phyloP scores from a whole-genome alignment of 176 grass and related monocot species.

The Raddia guianensis region DNA sequence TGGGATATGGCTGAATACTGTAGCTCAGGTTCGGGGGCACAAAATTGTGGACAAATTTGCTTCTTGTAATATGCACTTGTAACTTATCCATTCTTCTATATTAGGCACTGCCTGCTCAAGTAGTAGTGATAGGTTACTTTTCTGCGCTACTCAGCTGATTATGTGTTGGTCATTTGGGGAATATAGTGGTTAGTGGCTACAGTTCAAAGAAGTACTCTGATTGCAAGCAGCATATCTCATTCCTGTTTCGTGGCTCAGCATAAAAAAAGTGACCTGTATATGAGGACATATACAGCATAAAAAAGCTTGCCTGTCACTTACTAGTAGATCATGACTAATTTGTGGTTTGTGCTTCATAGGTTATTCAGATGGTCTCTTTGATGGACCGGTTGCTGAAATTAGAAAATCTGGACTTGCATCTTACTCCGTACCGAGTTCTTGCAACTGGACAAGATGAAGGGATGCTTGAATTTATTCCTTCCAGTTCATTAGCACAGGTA shows the following conservation, averaged over 20 bases:
- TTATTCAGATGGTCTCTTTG: slow-evolving; percentile 97
- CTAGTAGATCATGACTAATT: slow-evolving; percentile 32
- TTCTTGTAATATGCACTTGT: background rate
- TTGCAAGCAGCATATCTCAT: slow-evolving; percentile 2
- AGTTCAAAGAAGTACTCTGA: slow-evolving; percentile 12
- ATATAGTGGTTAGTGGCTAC: slow-evolving; percentile 12
- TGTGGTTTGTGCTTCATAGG: slow-evolving; percentile 43
- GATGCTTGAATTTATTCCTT: slow-evolving; percentile 94
- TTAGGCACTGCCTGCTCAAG: background rate
- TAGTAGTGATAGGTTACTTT: background rate
- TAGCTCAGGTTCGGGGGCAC: background rate
- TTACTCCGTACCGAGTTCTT: slow-evolving; percentile 96
- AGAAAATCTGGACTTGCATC: slow-evolving; percentile 97
- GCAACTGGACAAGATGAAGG: slow-evolving; percentile 99
- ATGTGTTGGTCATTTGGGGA: slow-evolving; percentile 1
- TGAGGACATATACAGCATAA: background rate
- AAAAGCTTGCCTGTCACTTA: background rate
- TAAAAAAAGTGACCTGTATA: background rate
- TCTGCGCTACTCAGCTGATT: background rate
- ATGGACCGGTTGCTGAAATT: slow-evolving; percentile 99
- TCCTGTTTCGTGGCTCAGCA: background rate
- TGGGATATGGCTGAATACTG: background rate
- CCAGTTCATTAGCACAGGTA: slow-evolving; percentile 95
- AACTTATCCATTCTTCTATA: background rate
- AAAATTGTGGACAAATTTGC: background rate